Evolutionary conservation across 192 early-diverging fungal genomes (phyloP).

Genomic region (Linnemannia hyalina): DNA sequence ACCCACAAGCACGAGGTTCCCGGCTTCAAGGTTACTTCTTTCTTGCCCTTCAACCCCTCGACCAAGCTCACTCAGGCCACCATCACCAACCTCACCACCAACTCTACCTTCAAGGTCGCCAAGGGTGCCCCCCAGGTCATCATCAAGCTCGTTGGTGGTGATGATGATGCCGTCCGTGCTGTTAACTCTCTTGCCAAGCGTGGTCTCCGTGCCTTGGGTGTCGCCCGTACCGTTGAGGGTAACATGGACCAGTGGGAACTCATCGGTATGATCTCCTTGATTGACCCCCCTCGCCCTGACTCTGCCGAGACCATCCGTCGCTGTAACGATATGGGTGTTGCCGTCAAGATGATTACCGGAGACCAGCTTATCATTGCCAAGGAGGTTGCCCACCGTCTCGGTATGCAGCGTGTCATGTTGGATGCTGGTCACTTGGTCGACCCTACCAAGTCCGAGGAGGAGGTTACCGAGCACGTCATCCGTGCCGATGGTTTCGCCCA

Average conservation of each 20-base stretch:
- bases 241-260: slow-evolving; percentile 78
- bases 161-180: slow-evolving; percentile 84
- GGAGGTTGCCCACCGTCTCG: slow-evolving; percentile 85
- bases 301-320: slow-evolving; percentile 84
- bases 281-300: slow-evolving; percentile 86
- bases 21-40: slow-evolving; percentile 88
- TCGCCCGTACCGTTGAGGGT: slow-evolving; percentile 81
- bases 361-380: slow-evolving; percentile 91
- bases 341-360: slow-evolving; percentile 93
- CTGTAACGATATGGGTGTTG: slow-evolving; percentile 82
- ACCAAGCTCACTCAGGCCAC: slow-evolving; percentile 91
- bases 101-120: slow-evolving; percentile 85
- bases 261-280: slow-evolving; percentile 85
- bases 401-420: slow-evolving; percentile 88
- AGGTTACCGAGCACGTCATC: slow-evolving; percentile 84
- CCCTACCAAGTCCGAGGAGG: slow-evolving; percentile 79
- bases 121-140: slow-evolving; percentile 98
- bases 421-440: slow-evolving; percentile 89
- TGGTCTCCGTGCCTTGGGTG: slow-evolving; percentile 85
- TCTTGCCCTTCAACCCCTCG: slow-evolving; percentile 90
- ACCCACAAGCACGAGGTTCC: slow-evolving; percentile 81
- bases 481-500: slow-evolving; percentile 97
- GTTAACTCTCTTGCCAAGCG: slow-evolving; percentile 87
- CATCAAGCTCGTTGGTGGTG: slow-evolving; percentile 82
- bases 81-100: slow-evolving; percentile 75